phyloP scores from a whole-genome alignment of 2,329 filamentous ascomycete genomes.

The Talaromyces funiculosus region DNA sequence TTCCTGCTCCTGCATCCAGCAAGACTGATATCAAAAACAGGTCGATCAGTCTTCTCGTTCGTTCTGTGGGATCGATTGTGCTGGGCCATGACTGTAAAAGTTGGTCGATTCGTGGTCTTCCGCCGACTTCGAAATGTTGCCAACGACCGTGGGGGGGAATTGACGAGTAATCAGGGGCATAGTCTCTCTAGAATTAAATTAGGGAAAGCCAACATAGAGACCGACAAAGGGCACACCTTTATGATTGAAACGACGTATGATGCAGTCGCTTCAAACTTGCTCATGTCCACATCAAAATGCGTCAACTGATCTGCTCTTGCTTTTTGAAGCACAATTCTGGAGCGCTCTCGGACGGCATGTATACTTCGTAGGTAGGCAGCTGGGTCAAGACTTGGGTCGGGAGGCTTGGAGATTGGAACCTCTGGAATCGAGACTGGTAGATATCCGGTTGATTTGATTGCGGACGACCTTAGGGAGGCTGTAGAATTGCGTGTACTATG shows the following conservation, averaged over 20 bases:
- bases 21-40: conserved; percentile 58
- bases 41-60: conserved; percentile 53
- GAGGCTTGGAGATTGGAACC: conserved; percentile 73
- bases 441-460: conserved; percentile 42
- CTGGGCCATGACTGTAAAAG: conserved; percentile 45
- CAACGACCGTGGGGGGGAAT: conserved; percentile 76
- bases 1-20: conserved; percentile 73
- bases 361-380: conserved; percentile 87
- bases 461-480: conserved; percentile 47
- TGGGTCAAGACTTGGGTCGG: conserved; percentile 82
- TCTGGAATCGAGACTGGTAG: conserved; percentile 58
- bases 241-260: conserved; percentile 88
- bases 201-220: background rate
- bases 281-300: conserved; percentile 85
- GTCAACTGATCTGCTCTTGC: conserved; percentile 69
- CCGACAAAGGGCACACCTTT: conserved; percentile 57
- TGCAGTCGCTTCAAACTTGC: conserved; percentile 76
- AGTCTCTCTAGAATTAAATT: conserved; percentile 54
- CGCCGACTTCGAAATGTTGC: conserved; percentile 59
- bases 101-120: conserved; percentile 44
- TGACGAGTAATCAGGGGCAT: conserved; percentile 59
- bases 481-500: conserved; percentile 42
- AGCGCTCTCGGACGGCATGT: conserved; percentile 77
- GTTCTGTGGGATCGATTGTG: conserved; percentile 41
- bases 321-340: conserved; percentile 66